A percentile compares a stretch with the other conserved stretches of the same genome.
Conservation (phyloP, 2,329 filamentous ascomycete genomes). For the Microdochium trichocladiopsis region DNA sequence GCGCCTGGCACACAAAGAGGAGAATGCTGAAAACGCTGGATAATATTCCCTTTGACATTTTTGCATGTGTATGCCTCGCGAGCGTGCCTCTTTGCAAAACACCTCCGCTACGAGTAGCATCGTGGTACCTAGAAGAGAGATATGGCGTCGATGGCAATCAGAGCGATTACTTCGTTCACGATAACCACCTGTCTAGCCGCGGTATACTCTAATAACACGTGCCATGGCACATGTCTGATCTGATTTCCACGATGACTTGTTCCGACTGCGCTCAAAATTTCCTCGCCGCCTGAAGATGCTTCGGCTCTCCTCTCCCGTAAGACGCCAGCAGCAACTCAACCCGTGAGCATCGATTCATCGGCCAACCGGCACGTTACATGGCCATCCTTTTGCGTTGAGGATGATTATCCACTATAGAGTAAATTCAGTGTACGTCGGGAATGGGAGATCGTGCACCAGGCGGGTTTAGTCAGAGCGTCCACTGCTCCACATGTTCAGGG, state of each 20-base stretch:
- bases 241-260: no score
- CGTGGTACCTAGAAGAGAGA: not conserved
- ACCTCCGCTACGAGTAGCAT: not conserved
- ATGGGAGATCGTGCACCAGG: not conserved
- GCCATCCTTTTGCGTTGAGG: not conserved
- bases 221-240: no score
- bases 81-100: not conserved
- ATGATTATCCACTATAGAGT: no score
- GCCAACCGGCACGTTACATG: not conserved
- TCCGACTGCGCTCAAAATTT: no score
- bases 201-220: no score
- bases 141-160: not conserved
- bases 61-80: not conserved
- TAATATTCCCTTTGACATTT: not conserved
- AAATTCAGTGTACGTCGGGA: no score
- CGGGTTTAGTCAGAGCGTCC: no score
- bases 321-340: not conserved
- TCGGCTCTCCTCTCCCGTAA: not conserved
- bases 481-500: not conserved
- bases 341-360: not conserved
- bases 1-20: not conserved
- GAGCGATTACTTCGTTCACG: not conserved
- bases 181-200: not conserved
- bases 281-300: not conserved
- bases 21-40: not conserved